phyloP scores from a whole-genome alignment of 768 basidiomycete genomes.

The Gautieria morchelliformis region DNA sequence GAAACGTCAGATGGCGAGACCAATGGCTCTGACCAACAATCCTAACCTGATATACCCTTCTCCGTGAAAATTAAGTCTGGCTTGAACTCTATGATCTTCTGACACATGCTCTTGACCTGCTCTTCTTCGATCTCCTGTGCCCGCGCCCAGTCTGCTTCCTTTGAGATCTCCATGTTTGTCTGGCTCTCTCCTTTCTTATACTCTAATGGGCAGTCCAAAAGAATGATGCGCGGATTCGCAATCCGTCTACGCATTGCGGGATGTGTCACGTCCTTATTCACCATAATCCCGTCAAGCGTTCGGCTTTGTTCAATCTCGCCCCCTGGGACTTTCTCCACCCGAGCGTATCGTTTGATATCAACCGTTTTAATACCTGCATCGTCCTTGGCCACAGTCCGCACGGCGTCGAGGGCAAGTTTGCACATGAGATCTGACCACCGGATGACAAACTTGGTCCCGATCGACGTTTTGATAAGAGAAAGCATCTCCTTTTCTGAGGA shows the following conservation, averaged over 20 bases:
- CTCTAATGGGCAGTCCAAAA: conserved; percentile 92
- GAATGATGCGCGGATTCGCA: conserved; percentile 75
- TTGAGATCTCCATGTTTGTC: conserved; percentile 96
- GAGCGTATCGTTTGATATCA: conserved; percentile 96
- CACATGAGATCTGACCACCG: conserved; percentile 99
- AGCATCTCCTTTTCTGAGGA: conserved; percentile 87
- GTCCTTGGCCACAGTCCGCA: conserved; percentile 77
- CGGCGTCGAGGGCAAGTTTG: conserved; percentile 83
- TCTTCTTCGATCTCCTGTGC: conserved; percentile 95
- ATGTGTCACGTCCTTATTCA: conserved; percentile 99
- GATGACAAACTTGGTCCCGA: conserved; percentile 95
- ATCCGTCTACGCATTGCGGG: conserved; percentile 93
- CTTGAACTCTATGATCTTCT: conserved; percentile 83
- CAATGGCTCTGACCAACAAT: not conserved
- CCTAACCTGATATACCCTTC: conserved; percentile 90
- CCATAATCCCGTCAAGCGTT: conserved; percentile 86
- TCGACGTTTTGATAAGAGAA: conserved; percentile 92
- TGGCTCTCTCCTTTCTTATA: conserved; percentile 99
- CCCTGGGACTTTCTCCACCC: conserved; percentile 95
- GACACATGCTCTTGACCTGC: conserved; percentile 82
- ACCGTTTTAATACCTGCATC: conserved; percentile 75
- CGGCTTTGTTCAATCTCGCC: conserved; percentile 91
- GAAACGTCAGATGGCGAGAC: not conserved
- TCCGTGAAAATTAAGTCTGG: conserved; percentile 94
- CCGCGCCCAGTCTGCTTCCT: conserved; percentile 87